Base-by-base conservation (phyloP, 441 rosid species). In the Erodium texanum region DNA sequence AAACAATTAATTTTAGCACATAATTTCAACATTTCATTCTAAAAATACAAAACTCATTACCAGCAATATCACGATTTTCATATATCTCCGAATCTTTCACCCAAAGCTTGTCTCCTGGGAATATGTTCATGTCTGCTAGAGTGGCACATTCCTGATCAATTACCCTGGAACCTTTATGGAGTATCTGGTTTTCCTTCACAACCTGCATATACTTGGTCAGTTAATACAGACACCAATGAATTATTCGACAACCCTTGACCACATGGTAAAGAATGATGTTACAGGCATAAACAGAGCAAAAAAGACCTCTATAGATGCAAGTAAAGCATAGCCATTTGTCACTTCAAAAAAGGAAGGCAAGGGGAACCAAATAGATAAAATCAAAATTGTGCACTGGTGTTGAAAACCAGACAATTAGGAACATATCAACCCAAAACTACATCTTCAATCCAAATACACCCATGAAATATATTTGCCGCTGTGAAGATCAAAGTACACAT, bases 41-140 rank as follows among this genome's bases (percentile, higher is more conserved):
- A 48, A 67, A 36, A 18, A 66, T 23, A 62, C 63, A 64, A 38
- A 45, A 45, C n/a, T 24, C 24, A 54, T 80, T 88, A 92, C 99
- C 99, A 71, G 99, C 97, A 76, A 94, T 94, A 74, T 94, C 99
- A 9, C 99, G 89, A 78, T 92, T 87, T 75, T 89, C 99, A 67
- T 94, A 94, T 63, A 89, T 80, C 84, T 94, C 96, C 2, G 97
- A 85, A 83, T 94, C 99, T 83, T 87, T 86, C 77, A 92, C 98
- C 99, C 99, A 94, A 62, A 94, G 90, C 78, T 81, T 88, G 77
- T 94, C 99, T 6, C 98, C 94, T 48, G 99, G 96, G 68, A 94
- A 92, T 75, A 92, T 85, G 82, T 86, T 94, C 83, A 87, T 82
- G 79, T 94, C 99, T 65, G 99, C 99, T 79, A 94, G 96, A 72